Percentiles rank a stretch among this genome's conserved stretches.
Conservation (phyloP, 352 stramenopile species). For the Phytophthora pluvialis region DNA sequence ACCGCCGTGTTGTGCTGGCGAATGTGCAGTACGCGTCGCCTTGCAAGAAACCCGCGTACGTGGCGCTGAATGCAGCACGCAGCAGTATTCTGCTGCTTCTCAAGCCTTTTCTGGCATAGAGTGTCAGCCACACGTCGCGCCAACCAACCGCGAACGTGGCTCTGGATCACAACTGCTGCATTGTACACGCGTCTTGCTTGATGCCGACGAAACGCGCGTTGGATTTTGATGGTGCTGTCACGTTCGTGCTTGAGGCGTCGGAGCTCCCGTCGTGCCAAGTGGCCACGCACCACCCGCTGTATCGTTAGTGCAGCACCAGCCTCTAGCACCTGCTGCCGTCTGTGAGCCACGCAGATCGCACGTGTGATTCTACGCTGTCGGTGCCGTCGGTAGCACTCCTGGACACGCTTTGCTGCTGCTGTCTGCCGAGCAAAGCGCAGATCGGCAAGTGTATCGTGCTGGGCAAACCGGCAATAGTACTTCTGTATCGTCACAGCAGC, state of each 20-base stretch:
- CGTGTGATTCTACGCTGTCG: conserved; percentile 46
- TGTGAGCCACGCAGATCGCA: conserved; percentile 34
- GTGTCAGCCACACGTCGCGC: conserved; percentile 15
- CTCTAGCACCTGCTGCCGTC: conserved; percentile 33
- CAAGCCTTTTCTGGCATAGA: conserved; percentile 23
- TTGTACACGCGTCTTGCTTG: conserved; percentile 26
- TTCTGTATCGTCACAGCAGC: conserved; percentile 53
- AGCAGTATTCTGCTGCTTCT: conserved; percentile 24
- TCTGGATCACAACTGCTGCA: conserved; percentile 52
- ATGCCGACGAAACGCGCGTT: conserved; percentile 41
- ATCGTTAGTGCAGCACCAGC: conserved; percentile 28
- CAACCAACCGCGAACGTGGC: conserved; percentile 35
- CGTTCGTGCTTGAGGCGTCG: conserved; percentile 18
- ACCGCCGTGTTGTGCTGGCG: conserved; percentile 27
- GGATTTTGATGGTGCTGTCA: conserved; percentile 45
- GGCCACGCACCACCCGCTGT: conserved; percentile 40
- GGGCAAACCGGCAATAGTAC: conserved; percentile 45
- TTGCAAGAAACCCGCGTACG: conserved; percentile 37
- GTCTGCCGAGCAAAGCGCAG: conserved; percentile 27
- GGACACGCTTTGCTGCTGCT: conserved; percentile 44
- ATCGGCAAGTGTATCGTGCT: conserved; percentile 43
- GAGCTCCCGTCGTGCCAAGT: conserved; percentile 32
- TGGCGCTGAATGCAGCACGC: conserved; percentile 51
- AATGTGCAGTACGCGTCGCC: conserved; percentile 21
- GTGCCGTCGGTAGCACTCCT: conserved; percentile 41